Percentiles rank a stretch among this genome's conserved stretches.
Conservation (phyloP, 2,329 filamentous ascomycete species). For the Talaromyces sp. region DNA sequence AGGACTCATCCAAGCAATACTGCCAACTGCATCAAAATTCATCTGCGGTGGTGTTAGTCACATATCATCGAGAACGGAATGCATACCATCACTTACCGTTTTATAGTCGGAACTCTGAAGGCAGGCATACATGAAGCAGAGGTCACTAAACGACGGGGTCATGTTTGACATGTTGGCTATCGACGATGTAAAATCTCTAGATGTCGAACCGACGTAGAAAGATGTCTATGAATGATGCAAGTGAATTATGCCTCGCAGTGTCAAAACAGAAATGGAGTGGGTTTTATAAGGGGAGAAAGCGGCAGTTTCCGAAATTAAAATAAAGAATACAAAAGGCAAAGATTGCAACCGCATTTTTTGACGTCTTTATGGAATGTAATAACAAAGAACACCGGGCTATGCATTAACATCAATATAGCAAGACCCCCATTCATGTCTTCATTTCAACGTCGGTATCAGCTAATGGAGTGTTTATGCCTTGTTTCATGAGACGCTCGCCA, state of each 20-base stretch:
- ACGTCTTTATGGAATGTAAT: slow-evolving; percentile 26
- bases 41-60: slow-evolving; percentile 22
- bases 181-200: neutral
- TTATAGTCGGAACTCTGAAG: slow-evolving; percentile 34
- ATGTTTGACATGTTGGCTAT: neutral
- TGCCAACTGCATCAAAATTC: slow-evolving; percentile 34
- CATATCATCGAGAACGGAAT: neutral
- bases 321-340: neutral
- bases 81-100: slow-evolving; percentile 24
- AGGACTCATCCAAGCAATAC: slow-evolving; percentile 27
- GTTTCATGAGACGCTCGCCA: slow-evolving; percentile 35
- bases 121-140: slow-evolving; percentile 41
- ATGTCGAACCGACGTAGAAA: neutral
- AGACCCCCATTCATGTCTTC: slow-evolving; percentile 15
- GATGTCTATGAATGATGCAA: neutral
- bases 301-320: neutral
- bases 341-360: neutral
- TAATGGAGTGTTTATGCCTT: slow-evolving; percentile 11
- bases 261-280: neutral
- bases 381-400: slow-evolving; percentile 37
- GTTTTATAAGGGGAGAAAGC: neutral
- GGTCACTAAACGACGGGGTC: slow-evolving; percentile 9
- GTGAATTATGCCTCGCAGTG: neutral
- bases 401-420: slow-evolving; percentile 8
- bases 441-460: slow-evolving; percentile 21